These are phyloP conservation scores for Hygrophorus russula DNA, from an alignment of 768 basidiomycete species.

Conservation along the genomic window DNA sequence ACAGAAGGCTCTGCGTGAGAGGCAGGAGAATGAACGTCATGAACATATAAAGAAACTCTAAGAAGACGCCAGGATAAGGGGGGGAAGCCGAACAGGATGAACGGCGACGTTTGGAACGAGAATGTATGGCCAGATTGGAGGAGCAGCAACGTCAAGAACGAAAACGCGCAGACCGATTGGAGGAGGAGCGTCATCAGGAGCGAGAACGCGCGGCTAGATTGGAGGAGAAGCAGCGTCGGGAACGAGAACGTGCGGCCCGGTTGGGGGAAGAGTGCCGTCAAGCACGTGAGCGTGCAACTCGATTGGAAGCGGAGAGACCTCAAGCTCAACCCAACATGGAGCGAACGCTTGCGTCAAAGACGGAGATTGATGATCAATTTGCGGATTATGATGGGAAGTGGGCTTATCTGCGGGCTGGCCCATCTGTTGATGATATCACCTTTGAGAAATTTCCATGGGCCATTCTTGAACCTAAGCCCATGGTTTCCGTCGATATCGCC, in stretches of 20 bases:
- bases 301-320: not conserved
- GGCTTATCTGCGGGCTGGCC: slow-evolving; percentile 19
- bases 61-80: not conserved
- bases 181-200: not conserved
- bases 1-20: not conserved
- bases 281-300: not conserved
- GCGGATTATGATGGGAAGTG: slow-evolving; percentile 24
- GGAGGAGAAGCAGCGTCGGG: no score
- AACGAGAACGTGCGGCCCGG: not conserved
- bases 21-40: not conserved
- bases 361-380: slow-evolving; percentile 9
- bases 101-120: not conserved
- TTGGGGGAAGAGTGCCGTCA: not conserved
- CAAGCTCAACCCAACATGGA: not conserved
- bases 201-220: not conserved
- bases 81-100: no score
- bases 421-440: not conserved
- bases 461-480: slow-evolving; percentile 12
- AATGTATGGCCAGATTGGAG: not conserved
- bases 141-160: not conserved
- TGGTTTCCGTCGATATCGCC: slow-evolving; percentile 22
- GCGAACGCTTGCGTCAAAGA: not conserved
- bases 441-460: slow-evolving; percentile 34
- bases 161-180: not conserved
- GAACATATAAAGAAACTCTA: not conserved